Evolutionary conservation across 2,329 filamentous ascomycete species (phyloP), one percentile per base, ranked within the genome.

Genomic region (Pseudogymnoascus sp.): DNA sequence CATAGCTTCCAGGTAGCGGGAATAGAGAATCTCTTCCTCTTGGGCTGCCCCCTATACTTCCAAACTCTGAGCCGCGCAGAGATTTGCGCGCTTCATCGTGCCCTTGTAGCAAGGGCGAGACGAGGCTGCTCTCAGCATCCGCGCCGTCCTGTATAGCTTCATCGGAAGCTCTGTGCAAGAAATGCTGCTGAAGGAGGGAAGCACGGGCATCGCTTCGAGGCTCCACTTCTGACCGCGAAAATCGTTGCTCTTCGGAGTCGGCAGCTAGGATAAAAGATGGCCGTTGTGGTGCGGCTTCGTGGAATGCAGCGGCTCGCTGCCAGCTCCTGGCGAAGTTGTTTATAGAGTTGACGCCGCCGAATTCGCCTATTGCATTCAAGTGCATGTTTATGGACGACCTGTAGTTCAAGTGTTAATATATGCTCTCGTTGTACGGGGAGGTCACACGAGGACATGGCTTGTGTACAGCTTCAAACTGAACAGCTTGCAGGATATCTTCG

Each of bases 301-400:
- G 84, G 75, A 97, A 97, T 63, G 84, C 88, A 25, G 92, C 91
- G 38, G 93, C 93, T 73, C 93, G 87, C 76, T 93, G 91, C 89
- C 92, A 96, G 69, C 91, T 96, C 65, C 89, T 85, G 49, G 93
- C 90, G 73, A 97, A 97, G 71, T 93, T 96, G 72, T 95, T 88
- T 70, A 97, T 89, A 75, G 90, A 96, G 79, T 97, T 97, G 65
- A 93, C 88, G 60, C 93, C 93, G 67, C 93, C 95, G 59, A 90
- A 88, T 65, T 96, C 87, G 68, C 83, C 80, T 62, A 88, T 73
- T 62, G 80, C 79, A 25, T 82, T 77, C 37, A 90, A 75, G 36
- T 81, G 80, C 66, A 83, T 79, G 34, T 81, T 82, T 40, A 84
- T 77, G 5, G 85, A 88, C n/a, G 84, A 84, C 65, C 84, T 86